Base-by-base conservation (phyloP, 2,329 filamentous ascomycete genomes). In the Ophiostoma quercus region DNA sequence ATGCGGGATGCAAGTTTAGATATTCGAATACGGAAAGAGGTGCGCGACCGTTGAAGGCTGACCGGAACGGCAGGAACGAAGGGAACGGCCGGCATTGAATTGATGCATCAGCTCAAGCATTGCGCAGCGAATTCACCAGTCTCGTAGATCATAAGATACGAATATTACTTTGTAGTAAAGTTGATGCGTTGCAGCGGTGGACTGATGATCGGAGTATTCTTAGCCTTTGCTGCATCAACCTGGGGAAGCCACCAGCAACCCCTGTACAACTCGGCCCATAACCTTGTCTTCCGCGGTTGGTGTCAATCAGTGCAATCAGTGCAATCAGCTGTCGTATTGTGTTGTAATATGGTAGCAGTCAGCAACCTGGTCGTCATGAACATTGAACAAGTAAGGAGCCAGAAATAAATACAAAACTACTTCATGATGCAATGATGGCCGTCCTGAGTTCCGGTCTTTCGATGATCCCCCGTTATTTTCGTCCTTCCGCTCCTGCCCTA, bases 241-340 rank as follows among this genome's bases (percentile, higher is more conserved):
- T 62, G 57, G 57, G 57, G 57, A 62, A 62, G 25, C 39, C 12
- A 14, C 22, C 14, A 14, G n/a, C 22, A 4, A 62, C 25, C 57
- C 25, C 25, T 51, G 47, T 51, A 51, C 19, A 5, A 2, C 57
- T 25, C 25, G 57, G 57, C 25, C 25, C 57, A 62, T 25, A 7
- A 34, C 57, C 25, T 32, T 62, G 57, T 62, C 57, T 62, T 62
- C 57, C 57, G 57, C 22, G 54, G 54, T 62, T 32, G 54, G 51
- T 57, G 51, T 32, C 22, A 29, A 29, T 62, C 57, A 62, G 22
- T 25, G 7, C 3, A 25, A 57, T 12, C 34, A 12, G 12, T 32
- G 34, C 34, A 34, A 34, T 34, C 3, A 29, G 25, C 12, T 25
- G 22, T 25, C 8, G n/a, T 25, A 12, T 57, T 25, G n/a, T 25